phyloP scores from a whole-genome alignment of 1,139 yeast species.

The Hyphopichia khmerensis region DNA sequence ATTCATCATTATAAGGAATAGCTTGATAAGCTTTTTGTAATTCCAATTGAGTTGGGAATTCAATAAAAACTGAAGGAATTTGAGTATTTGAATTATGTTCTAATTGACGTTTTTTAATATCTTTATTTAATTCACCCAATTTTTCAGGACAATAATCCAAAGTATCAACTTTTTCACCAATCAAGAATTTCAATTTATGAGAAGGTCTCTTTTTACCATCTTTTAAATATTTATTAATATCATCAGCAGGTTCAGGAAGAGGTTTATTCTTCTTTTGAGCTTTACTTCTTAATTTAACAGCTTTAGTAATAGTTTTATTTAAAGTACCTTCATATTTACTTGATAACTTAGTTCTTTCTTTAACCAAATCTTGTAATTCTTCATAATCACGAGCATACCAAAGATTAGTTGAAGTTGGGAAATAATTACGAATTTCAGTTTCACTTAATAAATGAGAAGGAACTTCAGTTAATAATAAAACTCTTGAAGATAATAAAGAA shows the following conservation, averaged over 20 bases:
- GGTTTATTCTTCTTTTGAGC: slow-evolving; percentile 56
- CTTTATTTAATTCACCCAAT: slow-evolving; percentile 64
- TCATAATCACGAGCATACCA: slow-evolving; percentile 65
- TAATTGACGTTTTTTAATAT: slow-evolving; percentile 60
- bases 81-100: slow-evolving; percentile 46
- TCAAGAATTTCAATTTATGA: slow-evolving; percentile 51
- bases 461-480: slow-evolving; percentile 64
- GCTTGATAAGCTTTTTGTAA: slow-evolving; percentile 90
- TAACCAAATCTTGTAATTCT: slow-evolving; percentile 50
- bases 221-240: slow-evolving; percentile 52
- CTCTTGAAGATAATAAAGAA: slow-evolving; percentile 63
- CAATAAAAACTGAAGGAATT: slow-evolving; percentile 76
- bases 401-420: slow-evolving; percentile 60
- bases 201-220: slow-evolving; percentile 69
- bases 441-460: slow-evolving; percentile 51
- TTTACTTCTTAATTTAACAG: slow-evolving; percentile 54
- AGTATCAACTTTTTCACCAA: slow-evolving; percentile 86
- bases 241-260: slow-evolving; percentile 57
- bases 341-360: slow-evolving; percentile 56
- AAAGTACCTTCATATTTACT: slow-evolving; percentile 59
- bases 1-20: slow-evolving; percentile 63
- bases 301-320: slow-evolving; percentile 53
- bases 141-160: slow-evolving; percentile 67
- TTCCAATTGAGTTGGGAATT: slow-evolving; percentile 82
- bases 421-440: slow-evolving; percentile 49